Conservation (phyloP, 2,329 filamentous ascomycete genomes). For the Claviceps sp. region DNA sequence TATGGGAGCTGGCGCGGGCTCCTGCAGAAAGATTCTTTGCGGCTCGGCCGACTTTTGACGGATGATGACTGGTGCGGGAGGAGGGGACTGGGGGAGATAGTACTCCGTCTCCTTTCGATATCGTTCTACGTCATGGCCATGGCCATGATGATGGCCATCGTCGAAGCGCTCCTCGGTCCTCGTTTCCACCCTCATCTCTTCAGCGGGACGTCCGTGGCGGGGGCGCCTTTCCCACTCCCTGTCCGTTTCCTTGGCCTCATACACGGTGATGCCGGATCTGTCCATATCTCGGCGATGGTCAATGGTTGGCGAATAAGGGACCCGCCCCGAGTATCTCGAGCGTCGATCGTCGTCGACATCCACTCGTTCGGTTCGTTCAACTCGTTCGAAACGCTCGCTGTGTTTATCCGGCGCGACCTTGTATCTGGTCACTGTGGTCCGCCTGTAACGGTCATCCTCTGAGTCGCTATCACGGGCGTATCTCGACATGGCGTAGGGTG, state of each 20-base stretch:
- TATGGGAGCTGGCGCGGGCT: conserved; percentile 40
- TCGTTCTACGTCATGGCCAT: conserved; percentile 39
- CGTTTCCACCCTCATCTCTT: conserved; percentile 41
- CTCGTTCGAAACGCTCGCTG: conserved; percentile 26
- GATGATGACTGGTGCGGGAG: conserved; percentile 40
- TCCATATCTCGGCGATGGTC: conserved; percentile 22
- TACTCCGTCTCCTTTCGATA: conserved; percentile 52
- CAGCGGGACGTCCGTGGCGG: conserved; percentile 29
- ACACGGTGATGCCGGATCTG: conserved; percentile 20
- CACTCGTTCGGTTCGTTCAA: conserved; percentile 23
- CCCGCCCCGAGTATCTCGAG: conserved; percentile 29
- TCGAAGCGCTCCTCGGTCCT: conserved; percentile 37
- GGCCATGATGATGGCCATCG: conserved; percentile 31
- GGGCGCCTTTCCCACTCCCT: conserved; percentile 32
- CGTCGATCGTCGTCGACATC: conserved; percentile 33
- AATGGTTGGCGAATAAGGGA: conserved; percentile 24
- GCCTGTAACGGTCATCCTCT: conserved; percentile 33
- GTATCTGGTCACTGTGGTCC: conserved; percentile 38
- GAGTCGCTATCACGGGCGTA: conserved; percentile 23
- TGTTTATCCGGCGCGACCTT: conserved; percentile 31
- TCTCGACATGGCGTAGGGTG: conserved; percentile 18
- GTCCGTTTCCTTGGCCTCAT: conserved; percentile 20
- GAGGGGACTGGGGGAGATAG: conserved; percentile 37
- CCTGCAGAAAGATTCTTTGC: conserved; percentile 48
- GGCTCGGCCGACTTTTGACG: conserved; percentile 40